phyloP scores from a whole-genome alignment of 1,284 basidiomycete genomes.

The Ceratobasidium papillatum region DNA sequence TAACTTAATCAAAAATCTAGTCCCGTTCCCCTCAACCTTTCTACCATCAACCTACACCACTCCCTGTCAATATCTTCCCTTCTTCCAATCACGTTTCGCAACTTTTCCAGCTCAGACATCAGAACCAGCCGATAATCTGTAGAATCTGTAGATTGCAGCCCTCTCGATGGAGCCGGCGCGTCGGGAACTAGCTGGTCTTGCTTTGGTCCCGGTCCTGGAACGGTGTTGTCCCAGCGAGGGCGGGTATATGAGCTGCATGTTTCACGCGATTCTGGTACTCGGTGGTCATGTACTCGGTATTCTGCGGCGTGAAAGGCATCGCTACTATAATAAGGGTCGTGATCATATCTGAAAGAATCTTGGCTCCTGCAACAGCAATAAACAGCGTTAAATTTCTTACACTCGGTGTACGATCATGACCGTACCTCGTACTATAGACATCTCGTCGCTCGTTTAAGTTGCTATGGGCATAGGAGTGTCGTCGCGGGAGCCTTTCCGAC shows the following conservation, averaged over 20 bases:
- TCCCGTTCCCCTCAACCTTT: slow-evolving; percentile 28
- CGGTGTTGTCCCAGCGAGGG: not conserved
- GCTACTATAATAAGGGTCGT: not conserved
- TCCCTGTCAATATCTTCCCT: slow-evolving; percentile 36
- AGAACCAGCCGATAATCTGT: slow-evolving; percentile 23
- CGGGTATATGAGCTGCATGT: not conserved
- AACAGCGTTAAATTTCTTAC: not conserved
- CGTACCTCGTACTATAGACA: slow-evolving; percentile 6
- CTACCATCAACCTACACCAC: slow-evolving; percentile 39
- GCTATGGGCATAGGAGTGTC: not conserved
- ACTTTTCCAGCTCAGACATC: slow-evolving; percentile 32
- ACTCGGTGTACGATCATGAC: not conserved
- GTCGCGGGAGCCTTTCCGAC: not conserved
- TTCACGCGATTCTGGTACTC: not conserved
- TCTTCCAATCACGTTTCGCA: slow-evolving; percentile 26
- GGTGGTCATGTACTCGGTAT: not conserved
- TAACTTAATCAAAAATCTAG: slow-evolving; percentile 14
- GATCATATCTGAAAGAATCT: not conserved
- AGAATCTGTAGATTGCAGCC: not conserved
- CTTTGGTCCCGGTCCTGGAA: not conserved
- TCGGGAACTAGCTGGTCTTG: not conserved
- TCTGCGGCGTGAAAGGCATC: not conserved
- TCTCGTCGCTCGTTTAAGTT: not conserved
- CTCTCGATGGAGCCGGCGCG: not conserved
- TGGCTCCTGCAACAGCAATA: not conserved